Percentiles rank a stretch among this genome's conserved stretches.
These are phyloP conservation scores for Penicillium soppii DNA, from an alignment of 495 filamentous ascomycete species.

Conservation along the genomic window DNA sequence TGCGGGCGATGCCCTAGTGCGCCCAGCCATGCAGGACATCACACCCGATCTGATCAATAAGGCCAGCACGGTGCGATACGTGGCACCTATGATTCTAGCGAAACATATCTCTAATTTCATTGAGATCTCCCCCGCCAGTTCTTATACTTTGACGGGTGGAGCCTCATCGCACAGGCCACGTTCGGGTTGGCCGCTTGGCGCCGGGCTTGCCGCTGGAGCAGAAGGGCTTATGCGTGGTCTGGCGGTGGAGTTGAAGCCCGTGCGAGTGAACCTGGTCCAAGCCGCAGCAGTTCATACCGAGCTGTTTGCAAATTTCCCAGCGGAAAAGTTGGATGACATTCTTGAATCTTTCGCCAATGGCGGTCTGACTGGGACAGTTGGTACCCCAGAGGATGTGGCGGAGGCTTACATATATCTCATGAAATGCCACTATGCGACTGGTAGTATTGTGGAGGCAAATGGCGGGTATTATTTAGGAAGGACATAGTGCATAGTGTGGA, in stretches of 20 bases:
- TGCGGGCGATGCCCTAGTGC: conserved; percentile 48
- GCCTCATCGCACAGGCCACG: conserved; percentile 47
- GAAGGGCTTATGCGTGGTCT: conserved; percentile 50
- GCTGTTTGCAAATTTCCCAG: no score
- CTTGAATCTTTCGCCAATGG: conserved; percentile 1
- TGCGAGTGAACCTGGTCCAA: conserved; percentile 61
- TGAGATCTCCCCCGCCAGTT: conserved; percentile 37
- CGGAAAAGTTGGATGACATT: no score
- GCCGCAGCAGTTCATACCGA: no score
- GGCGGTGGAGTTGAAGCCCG: conserved; percentile 59
- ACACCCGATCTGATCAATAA: conserved; percentile 39
- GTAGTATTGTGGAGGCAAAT: conserved; percentile 40
- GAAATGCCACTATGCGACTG: conserved; percentile 55
- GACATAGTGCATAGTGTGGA: no score
- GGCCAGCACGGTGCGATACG: conserved; percentile 51
- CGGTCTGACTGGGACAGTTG: conserved; percentile 37
- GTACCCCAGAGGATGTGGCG: conserved; percentile 57
- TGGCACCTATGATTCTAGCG: conserved; percentile 52
- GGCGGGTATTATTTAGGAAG: no score
- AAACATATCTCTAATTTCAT: conserved; percentile 50
- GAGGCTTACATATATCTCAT: conserved; percentile 68
- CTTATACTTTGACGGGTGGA: conserved; percentile 56
- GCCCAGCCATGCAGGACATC: conserved; percentile 34
- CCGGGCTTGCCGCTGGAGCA: conserved; percentile 43
- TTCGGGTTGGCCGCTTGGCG: conserved; percentile 48